Percentiles rank a stretch among this genome's conserved stretches.
These are phyloP conservation scores for Entamoeba histolytica DNA, from an alignment of 208 protist genomes.

Conservation along the genomic window DNA sequence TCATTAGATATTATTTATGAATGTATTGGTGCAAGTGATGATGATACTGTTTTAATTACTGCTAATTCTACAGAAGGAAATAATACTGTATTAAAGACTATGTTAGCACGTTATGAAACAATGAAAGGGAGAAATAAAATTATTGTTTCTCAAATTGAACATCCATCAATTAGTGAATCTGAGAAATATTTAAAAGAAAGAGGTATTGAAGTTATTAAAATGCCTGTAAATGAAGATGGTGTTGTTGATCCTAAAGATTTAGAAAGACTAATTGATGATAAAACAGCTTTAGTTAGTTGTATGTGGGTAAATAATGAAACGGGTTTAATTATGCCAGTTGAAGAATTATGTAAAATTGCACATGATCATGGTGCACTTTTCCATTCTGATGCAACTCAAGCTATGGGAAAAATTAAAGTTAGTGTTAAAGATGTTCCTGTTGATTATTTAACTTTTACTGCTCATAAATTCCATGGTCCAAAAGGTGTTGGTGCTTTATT, in stretches of 20 bases:
- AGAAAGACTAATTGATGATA: background rate
- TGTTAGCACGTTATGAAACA: background rate
- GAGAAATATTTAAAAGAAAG: background rate
- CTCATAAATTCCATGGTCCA: conserved; percentile 7
- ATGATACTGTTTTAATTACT: conserved; percentile 66
- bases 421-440: conserved; percentile 44
- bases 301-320: conserved; percentile 7
- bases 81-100: background rate
- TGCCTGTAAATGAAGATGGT: background rate
- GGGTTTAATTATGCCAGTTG: background rate
- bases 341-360: background rate
- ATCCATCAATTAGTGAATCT: background rate
- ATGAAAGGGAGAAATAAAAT: background rate
- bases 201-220: background rate
- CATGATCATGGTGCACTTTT: background rate
- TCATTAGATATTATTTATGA: conserved; percentile 55
- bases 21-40: conserved; percentile 71
- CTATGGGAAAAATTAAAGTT: conserved; percentile 78
- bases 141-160: background rate
- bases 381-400: conserved; percentile 57
- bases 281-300: background rate
- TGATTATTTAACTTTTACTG: background rate
- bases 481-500: conserved; percentile 24
- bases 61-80: background rate
- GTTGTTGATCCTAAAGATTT: background rate